These are phyloP conservation scores for Kwoniella shandongensis DNA, from an alignment of 768 basidiomycete species.

Conservation along the genomic window DNA sequence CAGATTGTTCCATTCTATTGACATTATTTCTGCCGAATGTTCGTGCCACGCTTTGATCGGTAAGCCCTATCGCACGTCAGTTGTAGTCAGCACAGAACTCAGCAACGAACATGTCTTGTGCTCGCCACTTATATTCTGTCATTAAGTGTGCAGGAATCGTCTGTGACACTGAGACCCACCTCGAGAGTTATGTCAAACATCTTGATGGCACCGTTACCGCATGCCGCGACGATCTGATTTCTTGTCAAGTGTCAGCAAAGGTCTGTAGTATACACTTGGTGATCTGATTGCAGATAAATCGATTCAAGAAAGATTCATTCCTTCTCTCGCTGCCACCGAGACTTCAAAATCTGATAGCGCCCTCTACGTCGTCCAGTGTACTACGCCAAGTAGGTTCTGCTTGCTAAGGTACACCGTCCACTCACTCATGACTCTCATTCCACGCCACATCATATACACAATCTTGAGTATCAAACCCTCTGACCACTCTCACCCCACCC, in stretches of 20 bases:
- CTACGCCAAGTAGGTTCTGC: too few species aligned
- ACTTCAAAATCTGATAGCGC: too few species aligned
- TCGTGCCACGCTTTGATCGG: conserved; percentile 93
- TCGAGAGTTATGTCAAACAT: conserved; percentile 87
- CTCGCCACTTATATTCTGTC: too few species aligned
- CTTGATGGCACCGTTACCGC: conserved; percentile 85
- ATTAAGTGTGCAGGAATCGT: background rate
- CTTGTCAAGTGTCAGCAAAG: conserved; percentile 49
- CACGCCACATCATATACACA: conserved; percentile 87
- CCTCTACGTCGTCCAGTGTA: too few species aligned
- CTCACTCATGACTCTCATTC: conserved; percentile 77
- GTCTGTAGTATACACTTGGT: too few species aligned
- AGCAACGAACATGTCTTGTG: background rate
- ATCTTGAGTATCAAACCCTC: conserved; percentile 77
- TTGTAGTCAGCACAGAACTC: too few species aligned
- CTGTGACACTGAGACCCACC: conserved; percentile 56
- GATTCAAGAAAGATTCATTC: too few species aligned
- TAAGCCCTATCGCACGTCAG: conserved; percentile 62
- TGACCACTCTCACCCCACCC: conserved; percentile 39
- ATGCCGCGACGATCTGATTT: conserved; percentile 84
- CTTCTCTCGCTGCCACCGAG: too few species aligned
- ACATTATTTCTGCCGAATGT: conserved; percentile 87
- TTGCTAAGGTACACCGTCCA: background rate
- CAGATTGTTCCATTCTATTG: conserved; percentile 92
- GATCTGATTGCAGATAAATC: too few species aligned